Percentiles rank a stretch among this genome's conserved stretches.
Evolutionary conservation across 2,329 filamentous ascomycete genomes (phyloP).

Genomic region (Aspergillus oerlinghausenensis): DNA sequence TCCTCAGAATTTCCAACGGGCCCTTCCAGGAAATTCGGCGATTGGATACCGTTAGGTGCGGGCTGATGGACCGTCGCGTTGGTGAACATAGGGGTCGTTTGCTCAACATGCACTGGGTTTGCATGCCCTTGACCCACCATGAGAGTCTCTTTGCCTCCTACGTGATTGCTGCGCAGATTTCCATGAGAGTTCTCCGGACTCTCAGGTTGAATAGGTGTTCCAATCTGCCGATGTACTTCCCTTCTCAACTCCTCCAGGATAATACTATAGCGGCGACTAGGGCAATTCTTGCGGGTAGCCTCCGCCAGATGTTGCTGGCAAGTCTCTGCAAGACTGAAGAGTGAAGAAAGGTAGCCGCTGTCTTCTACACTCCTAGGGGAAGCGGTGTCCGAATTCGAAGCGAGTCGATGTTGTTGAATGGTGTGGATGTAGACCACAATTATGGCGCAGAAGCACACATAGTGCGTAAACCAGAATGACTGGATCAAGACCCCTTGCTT

Average conservation of each 20-base stretch:
- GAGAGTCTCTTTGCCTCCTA: not conserved
- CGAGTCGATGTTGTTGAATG: conserved; percentile 35
- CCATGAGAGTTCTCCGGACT: not conserved
- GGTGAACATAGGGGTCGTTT: conserved; percentile 9
- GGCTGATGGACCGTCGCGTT: conserved; percentile 12
- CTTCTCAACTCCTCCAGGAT: conserved; percentile 44
- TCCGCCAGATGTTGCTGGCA: conserved; percentile 44
- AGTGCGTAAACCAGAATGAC: conserved; percentile 43
- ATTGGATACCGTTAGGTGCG: conserved; percentile 16
- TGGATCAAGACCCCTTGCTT: conserved; percentile 34
- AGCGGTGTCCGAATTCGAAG: conserved; percentile 14
- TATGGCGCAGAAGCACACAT: conserved; percentile 40
- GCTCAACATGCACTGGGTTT: not conserved
- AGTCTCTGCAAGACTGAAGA: conserved; percentile 42
- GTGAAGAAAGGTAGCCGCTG: conserved; percentile 20
- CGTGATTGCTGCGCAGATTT: not conserved
- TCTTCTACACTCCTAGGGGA: conserved; percentile 16
- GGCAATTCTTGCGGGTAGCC: conserved; percentile 45
- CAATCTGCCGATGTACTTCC: conserved; percentile 37
- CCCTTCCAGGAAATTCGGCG: conserved; percentile 13
- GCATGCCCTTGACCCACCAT: conserved; percentile 5
- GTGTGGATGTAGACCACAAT: conserved; percentile 41
- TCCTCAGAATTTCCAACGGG: conserved; percentile 21
- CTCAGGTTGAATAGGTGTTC: conserved; percentile 9
- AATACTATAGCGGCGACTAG: conserved; percentile 45